A percentile compares a stretch with the other conserved stretches of the same genome.
phyloP scores from a whole-genome alignment of 2,329 filamentous ascomycete species.

The Xylariaceae sp. region DNA sequence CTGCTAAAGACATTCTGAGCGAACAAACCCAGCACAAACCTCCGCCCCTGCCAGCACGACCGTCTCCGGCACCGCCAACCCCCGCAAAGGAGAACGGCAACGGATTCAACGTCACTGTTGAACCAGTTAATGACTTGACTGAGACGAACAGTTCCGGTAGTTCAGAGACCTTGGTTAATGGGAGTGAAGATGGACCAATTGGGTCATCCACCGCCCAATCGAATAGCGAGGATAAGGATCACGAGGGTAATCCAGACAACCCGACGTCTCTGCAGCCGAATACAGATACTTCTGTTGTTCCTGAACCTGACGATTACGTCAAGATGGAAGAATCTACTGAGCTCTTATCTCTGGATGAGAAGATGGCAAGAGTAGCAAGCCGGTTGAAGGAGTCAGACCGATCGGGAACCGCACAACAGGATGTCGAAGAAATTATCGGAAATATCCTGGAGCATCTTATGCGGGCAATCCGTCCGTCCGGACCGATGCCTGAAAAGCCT shows the following conservation, averaged over 20 bases:
- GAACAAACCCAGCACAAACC: slow-evolving; percentile 34
- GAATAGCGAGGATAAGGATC: slow-evolving; percentile 14
- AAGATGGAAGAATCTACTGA: slow-evolving; percentile 30
- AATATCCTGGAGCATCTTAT: slow-evolving; percentile 91
- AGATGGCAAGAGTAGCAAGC: slow-evolving; percentile 43
- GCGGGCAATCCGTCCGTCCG: slow-evolving; percentile 77
- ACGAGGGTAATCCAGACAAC: background rate
- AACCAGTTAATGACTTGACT: slow-evolving; percentile 36
- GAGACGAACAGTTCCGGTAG: slow-evolving; percentile 53
- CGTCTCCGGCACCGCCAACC: slow-evolving; percentile 44
- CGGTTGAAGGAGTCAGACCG: slow-evolving; percentile 50
- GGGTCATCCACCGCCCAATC: slow-evolving; percentile 42
- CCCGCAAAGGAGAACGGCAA: slow-evolving; percentile 38
- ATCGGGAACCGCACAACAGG: slow-evolving; percentile 74
- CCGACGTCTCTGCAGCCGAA: slow-evolving; percentile 3
- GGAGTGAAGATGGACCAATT: slow-evolving; percentile 42
- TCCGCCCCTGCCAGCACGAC: slow-evolving; percentile 55
- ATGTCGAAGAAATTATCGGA: slow-evolving; percentile 94
- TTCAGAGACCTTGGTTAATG: slow-evolving; percentile 55
- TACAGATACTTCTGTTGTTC: slow-evolving; percentile 5
- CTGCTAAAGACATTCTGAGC: slow-evolving; percentile 43
- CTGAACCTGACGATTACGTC: slow-evolving; percentile 29
- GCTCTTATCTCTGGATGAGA: slow-evolving; percentile 47
- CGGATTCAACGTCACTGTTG: slow-evolving; percentile 39
- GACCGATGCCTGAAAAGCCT: slow-evolving; percentile 58